A percentile compares a stretch with the other conserved stretches of the same genome.
Conservation (phyloP, 1,284 basidiomycete species). For the Bjerkandera adusta region DNA sequence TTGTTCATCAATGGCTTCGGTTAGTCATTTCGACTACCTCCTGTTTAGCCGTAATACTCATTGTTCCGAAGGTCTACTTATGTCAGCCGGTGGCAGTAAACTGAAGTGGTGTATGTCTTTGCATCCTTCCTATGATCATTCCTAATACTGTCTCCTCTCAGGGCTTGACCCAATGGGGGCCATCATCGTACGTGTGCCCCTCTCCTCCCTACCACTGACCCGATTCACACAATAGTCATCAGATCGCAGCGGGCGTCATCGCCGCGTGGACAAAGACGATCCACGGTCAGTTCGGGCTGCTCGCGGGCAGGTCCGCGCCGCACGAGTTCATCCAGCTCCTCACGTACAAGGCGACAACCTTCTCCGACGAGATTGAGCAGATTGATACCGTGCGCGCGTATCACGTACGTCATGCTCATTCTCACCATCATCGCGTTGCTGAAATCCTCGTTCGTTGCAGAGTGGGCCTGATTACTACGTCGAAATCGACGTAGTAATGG, state of each 20-base stretch:
- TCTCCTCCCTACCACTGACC: slow-evolving; percentile 8
- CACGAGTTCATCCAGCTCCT: slow-evolving; percentile 89
- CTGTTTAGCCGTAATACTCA: slow-evolving; percentile 18
- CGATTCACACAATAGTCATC: slow-evolving; percentile 12
- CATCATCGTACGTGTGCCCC: slow-evolving; percentile 53
- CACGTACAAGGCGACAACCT: slow-evolving; percentile 91
- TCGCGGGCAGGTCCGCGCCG: slow-evolving; percentile 91
- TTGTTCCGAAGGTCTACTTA: slow-evolving; percentile 69
- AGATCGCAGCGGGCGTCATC: slow-evolving; percentile 83
- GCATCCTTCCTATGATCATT: background rate
- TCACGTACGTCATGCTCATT: slow-evolving; percentile 51
- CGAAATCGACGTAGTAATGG: slow-evolving; percentile 94
- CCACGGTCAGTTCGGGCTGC: slow-evolving; percentile 79
- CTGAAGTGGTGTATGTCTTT: slow-evolving; percentile 72
- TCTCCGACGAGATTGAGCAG: slow-evolving; percentile 81
- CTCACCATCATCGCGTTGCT: background rate
- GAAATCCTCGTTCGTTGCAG: slow-evolving; percentile 29
- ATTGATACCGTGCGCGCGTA: slow-evolving; percentile 90
- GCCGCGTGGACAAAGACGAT: slow-evolving; percentile 79
- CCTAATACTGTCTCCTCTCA: slow-evolving; percentile 26
- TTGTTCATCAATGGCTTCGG: slow-evolving; percentile 81
- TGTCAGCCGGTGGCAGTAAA: slow-evolving; percentile 89
- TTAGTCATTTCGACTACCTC: slow-evolving; percentile 29
- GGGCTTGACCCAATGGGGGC: slow-evolving; percentile 83
- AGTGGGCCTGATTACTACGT: slow-evolving; percentile 87